These are phyloP conservation scores for Alternaria burnsii DNA, from an alignment of 2,329 filamentous ascomycete genomes.

Conservation along the genomic window DNA sequence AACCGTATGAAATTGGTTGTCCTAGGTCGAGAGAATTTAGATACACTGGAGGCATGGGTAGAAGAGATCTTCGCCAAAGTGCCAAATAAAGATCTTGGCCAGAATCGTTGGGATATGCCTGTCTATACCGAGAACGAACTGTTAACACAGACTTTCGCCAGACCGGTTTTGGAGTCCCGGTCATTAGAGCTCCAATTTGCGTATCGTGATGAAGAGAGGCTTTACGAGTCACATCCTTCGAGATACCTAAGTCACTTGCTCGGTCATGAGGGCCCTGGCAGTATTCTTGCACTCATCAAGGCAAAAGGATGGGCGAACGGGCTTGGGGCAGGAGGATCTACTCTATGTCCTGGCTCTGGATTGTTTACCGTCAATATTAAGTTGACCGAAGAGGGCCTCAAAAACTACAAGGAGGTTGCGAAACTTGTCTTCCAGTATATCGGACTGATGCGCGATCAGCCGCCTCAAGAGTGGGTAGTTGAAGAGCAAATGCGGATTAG, in stretches of 20 bases:
- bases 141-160: conserved; percentile 79
- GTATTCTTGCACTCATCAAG: conserved; percentile 89
- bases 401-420: conserved; percentile 81
- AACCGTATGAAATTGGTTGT: conserved; percentile 94
- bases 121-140: conserved; percentile 69
- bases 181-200: conserved; percentile 83
- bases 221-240: conserved; percentile 82
- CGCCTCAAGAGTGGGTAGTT: conserved; percentile 91
- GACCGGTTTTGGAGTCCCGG: conserved; percentile 88
- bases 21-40: conserved; percentile 80
- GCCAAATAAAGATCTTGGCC: conserved; percentile 79
- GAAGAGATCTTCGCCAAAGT: conserved; percentile 82
- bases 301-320: conserved; percentile 89
- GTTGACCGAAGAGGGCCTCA: conserved; percentile 84
- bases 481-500: conserved; percentile 89
- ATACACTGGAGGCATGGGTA: conserved; percentile 84
- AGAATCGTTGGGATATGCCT: conserved; percentile 72
- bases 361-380: conserved; percentile 82
- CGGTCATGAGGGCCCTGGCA: conserved; percentile 91
- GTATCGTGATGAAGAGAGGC: conserved; percentile 81
- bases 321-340: conserved; percentile 77
- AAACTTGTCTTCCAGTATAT: conserved; percentile 93
- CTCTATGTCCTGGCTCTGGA: conserved; percentile 80
- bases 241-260: conserved; percentile 89
- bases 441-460: conserved; percentile 79